These are phyloP conservation scores for Peronospora destructor DNA, from an alignment of 352 stramenopile species.

Conservation along the genomic window DNA sequence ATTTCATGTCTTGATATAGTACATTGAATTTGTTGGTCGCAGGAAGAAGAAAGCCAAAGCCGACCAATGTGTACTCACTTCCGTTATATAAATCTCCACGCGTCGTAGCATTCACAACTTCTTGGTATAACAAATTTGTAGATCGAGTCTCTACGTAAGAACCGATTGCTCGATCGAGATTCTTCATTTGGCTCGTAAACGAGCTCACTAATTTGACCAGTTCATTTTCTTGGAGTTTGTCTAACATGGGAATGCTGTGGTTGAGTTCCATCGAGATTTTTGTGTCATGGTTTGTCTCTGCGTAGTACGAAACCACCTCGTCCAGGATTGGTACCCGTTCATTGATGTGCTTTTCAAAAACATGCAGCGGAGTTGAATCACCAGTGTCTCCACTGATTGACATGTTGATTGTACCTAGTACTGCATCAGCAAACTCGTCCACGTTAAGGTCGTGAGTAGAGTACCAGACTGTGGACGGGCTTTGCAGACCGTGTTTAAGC, in stretches of 20 bases:
- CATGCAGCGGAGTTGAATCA: slow-evolving; percentile 17
- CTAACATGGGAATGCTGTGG: slow-evolving; percentile 20
- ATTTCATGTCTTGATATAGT: slow-evolving; percentile 45
- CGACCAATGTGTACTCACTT: slow-evolving; percentile 44
- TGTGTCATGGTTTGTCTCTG: slow-evolving; percentile 27
- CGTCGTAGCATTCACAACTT: slow-evolving; percentile 31
- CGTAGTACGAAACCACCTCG: slow-evolving; percentile 37
- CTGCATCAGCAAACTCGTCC: slow-evolving; percentile 50
- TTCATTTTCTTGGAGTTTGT: slow-evolving; percentile 31
- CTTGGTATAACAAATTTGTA: slow-evolving; percentile 28
- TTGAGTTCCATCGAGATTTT: slow-evolving; percentile 24
- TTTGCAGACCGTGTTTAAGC: slow-evolving; percentile 38
- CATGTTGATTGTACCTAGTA: slow-evolving; percentile 39
- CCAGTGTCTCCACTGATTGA: slow-evolving; percentile 16
- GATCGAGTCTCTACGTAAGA: slow-evolving; percentile 30
- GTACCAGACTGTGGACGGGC: slow-evolving; percentile 59
- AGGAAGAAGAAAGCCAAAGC: slow-evolving; percentile 49
- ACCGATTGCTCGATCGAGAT: slow-evolving; percentile 25
- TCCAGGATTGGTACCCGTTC: slow-evolving; percentile 24
- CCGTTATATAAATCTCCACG: slow-evolving; percentile 40
- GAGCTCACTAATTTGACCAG: slow-evolving; percentile 27
- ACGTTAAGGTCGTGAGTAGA: slow-evolving; percentile 39
- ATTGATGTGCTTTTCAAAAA: slow-evolving; percentile 35
- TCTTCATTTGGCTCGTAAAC: slow-evolving; percentile 18
- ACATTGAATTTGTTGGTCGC: slow-evolving; percentile 55